Base-by-base conservation (phyloP, 306 rosid species). In the Medicago ruthenica region DNA sequence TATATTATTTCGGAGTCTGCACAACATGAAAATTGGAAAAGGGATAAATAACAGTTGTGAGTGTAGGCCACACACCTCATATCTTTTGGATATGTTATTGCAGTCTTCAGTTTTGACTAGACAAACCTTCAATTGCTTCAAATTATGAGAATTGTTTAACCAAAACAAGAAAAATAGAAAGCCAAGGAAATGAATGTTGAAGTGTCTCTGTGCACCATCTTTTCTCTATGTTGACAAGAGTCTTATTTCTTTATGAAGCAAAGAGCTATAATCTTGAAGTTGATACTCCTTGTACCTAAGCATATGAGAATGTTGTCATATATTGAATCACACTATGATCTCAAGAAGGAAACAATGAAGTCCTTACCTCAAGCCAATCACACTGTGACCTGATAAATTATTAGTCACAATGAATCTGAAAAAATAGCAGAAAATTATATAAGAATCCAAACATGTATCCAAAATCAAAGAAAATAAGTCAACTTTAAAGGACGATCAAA, bases 211-310 rank as follows among this genome's bases (percentile, higher is more conserved):
- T 55, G 42, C 42, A 73, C 27, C 45, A 63, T 41, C 9, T 37
- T 15, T 72, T 76, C 44, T 81, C 47, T 17, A 42, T 40, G 51
- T 21, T 40, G 50, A 72, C 8, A 77, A 40, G 31, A 70, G 50
- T 59, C 66, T 75, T 63, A 88, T 97, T 89, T 95, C 88, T 80
- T 92, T 92, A 80, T 90, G 86, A 76, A 92, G 92, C 96, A 95
- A 95, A 44, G 97, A 81, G 83, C 96, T 92, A 77, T 88, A 95
- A 95, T 95, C 98, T 79, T 87, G 87, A 73, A 92, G 92, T 73
- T 89, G 90, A 86, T 95, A 95, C 82, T 95, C 98, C 86, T 95
- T 95, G 80, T 90, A 95, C 85, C 98, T 91, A 83, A 80, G 69
- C 37, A 34, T 84, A 83, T 73, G 67, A 61, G 14, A 70, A 61